Evolutionary conservation across 1,284 basidiomycete species (phyloP).

Genomic region (Ceratobasidium sp.): DNA sequence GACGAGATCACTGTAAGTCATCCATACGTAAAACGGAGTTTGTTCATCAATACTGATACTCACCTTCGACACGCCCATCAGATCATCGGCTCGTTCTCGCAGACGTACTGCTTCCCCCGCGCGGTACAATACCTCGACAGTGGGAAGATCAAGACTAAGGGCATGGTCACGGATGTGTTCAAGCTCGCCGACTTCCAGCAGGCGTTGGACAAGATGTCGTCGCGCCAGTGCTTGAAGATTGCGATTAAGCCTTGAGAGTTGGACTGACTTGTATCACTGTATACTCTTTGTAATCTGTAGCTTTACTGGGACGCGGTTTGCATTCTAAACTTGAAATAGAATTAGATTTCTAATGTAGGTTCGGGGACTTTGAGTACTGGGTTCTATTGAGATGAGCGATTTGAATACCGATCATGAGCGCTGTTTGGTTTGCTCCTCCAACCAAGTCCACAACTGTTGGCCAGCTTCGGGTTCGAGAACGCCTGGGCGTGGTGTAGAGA

Average conservation of each 20-base stretch:
- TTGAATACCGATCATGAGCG: conserved; percentile 1
- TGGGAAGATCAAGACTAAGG: conserved; percentile 84
- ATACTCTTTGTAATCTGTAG: conserved; percentile 34
- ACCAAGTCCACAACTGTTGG: conserved; percentile 61
- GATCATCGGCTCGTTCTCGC: conserved; percentile 90
- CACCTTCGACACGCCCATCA: conserved; percentile 53
- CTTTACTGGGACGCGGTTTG: conserved; percentile 31
- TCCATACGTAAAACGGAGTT: background rate
- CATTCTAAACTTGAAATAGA: conserved; percentile 16
- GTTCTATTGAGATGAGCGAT: too few relatives aligned
- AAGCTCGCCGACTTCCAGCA: conserved; percentile 82
- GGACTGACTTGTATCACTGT: conserved; percentile 3
- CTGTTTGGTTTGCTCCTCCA: conserved; percentile 59
- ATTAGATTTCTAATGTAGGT: background rate
- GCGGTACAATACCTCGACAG: conserved; percentile 89
- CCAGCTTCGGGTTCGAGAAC: conserved; percentile 54
- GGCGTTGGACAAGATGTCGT: conserved; percentile 86
- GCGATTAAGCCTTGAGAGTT: conserved; percentile 67
- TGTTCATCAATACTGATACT: background rate
- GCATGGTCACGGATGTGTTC: conserved; percentile 87
- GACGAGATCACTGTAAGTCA: conserved; percentile 82
- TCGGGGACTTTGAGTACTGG: too few relatives aligned
- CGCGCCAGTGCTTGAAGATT: conserved; percentile 73
- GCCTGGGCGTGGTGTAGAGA: conserved; percentile 26
- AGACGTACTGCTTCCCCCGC: conserved; percentile 88